Conservation (phyloP, 108 stramenopile genomes). For the Nitzschia palea region DNA sequence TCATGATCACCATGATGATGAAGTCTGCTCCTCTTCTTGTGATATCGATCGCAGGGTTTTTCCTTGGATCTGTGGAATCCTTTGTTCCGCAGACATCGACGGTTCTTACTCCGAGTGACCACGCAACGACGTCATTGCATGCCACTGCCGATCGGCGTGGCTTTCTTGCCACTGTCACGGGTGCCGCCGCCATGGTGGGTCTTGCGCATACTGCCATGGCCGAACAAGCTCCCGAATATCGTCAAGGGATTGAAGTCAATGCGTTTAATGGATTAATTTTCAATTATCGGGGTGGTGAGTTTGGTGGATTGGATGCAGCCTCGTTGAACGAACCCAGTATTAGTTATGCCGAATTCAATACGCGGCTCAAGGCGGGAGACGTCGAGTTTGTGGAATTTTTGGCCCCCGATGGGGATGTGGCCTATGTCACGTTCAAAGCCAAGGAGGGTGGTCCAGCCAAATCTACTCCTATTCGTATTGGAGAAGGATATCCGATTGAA, state of each 20-base stretch:
- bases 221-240: constrained; percentile 29
- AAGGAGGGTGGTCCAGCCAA: constrained; percentile 9
- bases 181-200: not conserved
- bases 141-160: not conserved
- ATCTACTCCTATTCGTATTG: constrained; percentile 61
- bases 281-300: constrained; percentile 69
- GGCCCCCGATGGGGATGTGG: constrained; percentile 79
- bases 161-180: not conserved
- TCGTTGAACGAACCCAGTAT: constrained; percentile 65
- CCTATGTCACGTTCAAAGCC: constrained; percentile 71
- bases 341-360: constrained; percentile 62
- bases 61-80: not conserved
- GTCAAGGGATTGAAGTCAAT: constrained; percentile 41
- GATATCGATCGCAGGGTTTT: not conserved
- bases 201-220: constrained; percentile 4
- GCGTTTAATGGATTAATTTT: constrained; percentile 79
- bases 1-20: too few relatives aligned
- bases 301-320: constrained; percentile 51
- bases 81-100: not conserved
- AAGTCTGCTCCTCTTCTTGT: not conserved
- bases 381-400: constrained; percentile 78
- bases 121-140: not conserved
- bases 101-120: not conserved
- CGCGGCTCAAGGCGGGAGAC: constrained; percentile 50
- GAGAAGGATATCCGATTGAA: constrained; percentile 79